These are phyloP conservation scores for Melampsora larici-populina DNA, from an alignment of 1,284 basidiomycete species.

Conservation along the genomic window DNA sequence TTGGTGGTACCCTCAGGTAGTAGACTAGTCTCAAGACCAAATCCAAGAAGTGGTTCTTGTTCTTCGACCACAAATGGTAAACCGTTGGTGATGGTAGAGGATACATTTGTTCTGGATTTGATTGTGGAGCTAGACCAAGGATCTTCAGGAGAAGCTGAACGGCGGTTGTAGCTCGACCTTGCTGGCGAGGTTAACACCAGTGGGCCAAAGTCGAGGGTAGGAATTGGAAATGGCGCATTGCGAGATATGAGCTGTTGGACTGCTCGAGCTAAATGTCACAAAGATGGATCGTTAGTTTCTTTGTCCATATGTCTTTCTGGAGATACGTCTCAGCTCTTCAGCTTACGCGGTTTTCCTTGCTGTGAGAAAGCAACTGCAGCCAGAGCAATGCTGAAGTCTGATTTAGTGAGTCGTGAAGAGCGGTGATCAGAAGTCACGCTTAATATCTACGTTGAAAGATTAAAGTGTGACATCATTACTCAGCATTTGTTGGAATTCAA, in stretches of 20 bases:
- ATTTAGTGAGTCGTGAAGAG: conserved; percentile 67
- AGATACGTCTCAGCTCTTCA: neutral
- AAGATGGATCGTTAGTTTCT: conserved; percentile 8
- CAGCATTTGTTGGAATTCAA: conserved; percentile 1
- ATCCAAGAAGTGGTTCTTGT: neutral
- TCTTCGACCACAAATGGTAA: conserved; percentile 32
- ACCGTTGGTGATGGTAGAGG: conserved; percentile 2
- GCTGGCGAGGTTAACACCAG: neutral
- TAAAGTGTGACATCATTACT: neutral
- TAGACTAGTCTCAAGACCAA: neutral
- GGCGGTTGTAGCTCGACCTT: neutral
- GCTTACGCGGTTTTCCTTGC: conserved; percentile 61
- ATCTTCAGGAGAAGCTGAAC: conserved; percentile 29
- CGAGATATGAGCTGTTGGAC: conserved; percentile 25
- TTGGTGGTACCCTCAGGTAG: neutral
- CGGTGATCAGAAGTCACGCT: conserved; percentile 69
- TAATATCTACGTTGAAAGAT: conserved; percentile 64
- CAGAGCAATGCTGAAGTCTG: conserved; percentile 81
- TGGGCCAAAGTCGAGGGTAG: conserved; percentile 29
- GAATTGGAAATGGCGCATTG: conserved; percentile 29
- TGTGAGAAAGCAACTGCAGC: conserved; percentile 82
- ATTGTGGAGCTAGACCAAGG: conserved; percentile 15
- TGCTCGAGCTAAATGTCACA: conserved; percentile 6
- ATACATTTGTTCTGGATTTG: conserved; percentile 3
- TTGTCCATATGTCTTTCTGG: neutral